phyloP scores from a whole-genome alignment of 352 stramenopile species.

The Halophytophthora batemanensis region DNA sequence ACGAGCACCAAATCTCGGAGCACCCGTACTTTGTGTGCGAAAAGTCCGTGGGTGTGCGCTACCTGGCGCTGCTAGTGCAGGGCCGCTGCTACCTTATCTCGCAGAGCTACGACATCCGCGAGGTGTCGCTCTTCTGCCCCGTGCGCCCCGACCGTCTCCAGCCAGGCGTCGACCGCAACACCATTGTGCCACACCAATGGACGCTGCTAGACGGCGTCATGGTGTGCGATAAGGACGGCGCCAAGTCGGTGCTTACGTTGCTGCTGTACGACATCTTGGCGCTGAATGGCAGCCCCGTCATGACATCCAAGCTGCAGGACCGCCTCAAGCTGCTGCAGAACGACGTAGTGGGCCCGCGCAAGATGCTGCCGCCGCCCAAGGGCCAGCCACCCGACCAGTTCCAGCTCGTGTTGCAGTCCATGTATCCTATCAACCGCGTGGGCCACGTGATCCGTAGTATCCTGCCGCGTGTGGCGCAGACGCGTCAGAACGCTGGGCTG shows the following conservation, averaged over 20 bases:
- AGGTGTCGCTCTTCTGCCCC: constrained; percentile 73
- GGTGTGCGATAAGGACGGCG: constrained; percentile 76
- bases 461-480: constrained; percentile 64
- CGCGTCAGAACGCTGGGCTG: constrained; percentile 73
- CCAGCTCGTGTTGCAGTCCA: constrained; percentile 79
- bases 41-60: constrained; percentile 72
- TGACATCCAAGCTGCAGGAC: constrained; percentile 84
- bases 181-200: constrained; percentile 80
- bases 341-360: constrained; percentile 81
- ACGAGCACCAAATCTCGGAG: constrained; percentile 73
- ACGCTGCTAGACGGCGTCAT: constrained; percentile 84
- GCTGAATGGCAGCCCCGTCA: constrained; percentile 79
- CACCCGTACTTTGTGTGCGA: constrained; percentile 87
- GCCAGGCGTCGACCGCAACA: constrained; percentile 67
- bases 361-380: constrained; percentile 71
- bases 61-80: constrained; percentile 73
- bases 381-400: constrained; percentile 77
- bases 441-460: constrained; percentile 78
- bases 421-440: constrained; percentile 77
- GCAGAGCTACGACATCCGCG: constrained; percentile 82
- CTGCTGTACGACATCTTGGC: constrained; percentile 84
- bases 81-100: constrained; percentile 80
- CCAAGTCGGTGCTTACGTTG: constrained; percentile 69
- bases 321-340: constrained; percentile 88
- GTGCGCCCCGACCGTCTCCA: constrained; percentile 75